Conservation (phyloP, 2,329 filamentous ascomycete species). For the Botrytis porri region DNA sequence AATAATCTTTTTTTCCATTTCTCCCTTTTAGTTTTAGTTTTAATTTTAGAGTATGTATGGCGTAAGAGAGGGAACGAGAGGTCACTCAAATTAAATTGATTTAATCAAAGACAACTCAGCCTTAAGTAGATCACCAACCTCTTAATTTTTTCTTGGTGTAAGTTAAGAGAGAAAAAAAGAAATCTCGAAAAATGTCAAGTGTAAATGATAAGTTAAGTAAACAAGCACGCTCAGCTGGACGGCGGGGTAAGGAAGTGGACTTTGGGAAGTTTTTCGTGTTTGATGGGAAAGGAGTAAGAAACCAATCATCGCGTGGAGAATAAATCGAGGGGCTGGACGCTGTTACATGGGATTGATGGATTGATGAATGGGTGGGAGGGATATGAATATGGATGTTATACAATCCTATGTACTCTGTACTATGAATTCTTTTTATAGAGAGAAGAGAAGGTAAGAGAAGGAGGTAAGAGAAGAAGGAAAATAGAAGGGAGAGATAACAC, state of each 20-base stretch:
- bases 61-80: background rate
- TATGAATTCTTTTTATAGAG: background rate
- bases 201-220: background rate
- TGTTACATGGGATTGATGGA: conserved; percentile 1
- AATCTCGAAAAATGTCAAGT: background rate
- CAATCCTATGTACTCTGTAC: no score
- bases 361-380: background rate
- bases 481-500: background rate
- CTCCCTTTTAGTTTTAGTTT: background rate
- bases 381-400: background rate
- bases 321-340: conserved; percentile 18
- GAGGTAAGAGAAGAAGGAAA: background rate
- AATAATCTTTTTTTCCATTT: background rate
- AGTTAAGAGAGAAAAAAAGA: background rate
- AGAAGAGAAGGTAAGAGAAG: background rate
- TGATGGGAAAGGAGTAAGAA: background rate
- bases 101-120: conserved; percentile 3
- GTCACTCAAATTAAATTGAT: background rate
- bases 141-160: background rate
- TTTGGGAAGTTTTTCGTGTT: conserved; percentile 2
- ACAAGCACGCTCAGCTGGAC: background rate
- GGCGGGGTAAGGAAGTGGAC: conserved; percentile 7
- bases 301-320: conserved; percentile 33
- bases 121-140: conserved; percentile 10
- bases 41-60: conserved; percentile 4